Base-by-base conservation (phyloP, 108 stramenopile genomes). In the Skeletonema costatum region DNA sequence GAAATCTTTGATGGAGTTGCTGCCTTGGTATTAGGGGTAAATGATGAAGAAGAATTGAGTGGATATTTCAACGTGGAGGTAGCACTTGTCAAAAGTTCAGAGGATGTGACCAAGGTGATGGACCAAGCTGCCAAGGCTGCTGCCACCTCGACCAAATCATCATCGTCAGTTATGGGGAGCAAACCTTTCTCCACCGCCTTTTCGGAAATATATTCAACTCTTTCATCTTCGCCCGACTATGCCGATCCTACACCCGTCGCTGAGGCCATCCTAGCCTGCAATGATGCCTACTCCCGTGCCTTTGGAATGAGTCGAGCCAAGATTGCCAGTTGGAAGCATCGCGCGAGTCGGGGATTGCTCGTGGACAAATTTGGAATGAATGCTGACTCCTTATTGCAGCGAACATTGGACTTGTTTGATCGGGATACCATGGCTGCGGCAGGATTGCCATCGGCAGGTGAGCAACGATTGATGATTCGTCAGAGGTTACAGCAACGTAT, bases 401-500 rank as follows among this genome's bases (percentile, higher is more conserved):
- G 75, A 4, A 81, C 88, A 3, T 66, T 95, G 70, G 73, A 82
- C 30, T 69, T 82, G 31, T 95, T 89, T 71, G 94, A 95, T 64
- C 74, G 85, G 16, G 91, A 93, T 68, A 95, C 92, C 35, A 78
- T 93, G 72, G 73, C 79, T 1, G 90, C 87, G 19, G 91, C 92
- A 9, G 92, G 92, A 14, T 64, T 92, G 36, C 88, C 92, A 12
- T 32, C 39, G 6, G 71, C 77, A 1, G 88, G 88, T 1, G 39
- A 81, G 5, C 86, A 91, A 51, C 88, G 94, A 16, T 73, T 92
- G 61, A 74, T 86, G 62, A 76, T 89, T 64, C 72, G 91, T 32
- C 56, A 59, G 21, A 87, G 92, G 72, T 82, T 96, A 19, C 76
- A 88, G n/a, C 66, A 82, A 42, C 71, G 89, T 13, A 75, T 93